These are phyloP conservation scores for Rhododendron molle DNA, from an alignment of 148 eudicot species.

Conservation along the genomic window DNA sequence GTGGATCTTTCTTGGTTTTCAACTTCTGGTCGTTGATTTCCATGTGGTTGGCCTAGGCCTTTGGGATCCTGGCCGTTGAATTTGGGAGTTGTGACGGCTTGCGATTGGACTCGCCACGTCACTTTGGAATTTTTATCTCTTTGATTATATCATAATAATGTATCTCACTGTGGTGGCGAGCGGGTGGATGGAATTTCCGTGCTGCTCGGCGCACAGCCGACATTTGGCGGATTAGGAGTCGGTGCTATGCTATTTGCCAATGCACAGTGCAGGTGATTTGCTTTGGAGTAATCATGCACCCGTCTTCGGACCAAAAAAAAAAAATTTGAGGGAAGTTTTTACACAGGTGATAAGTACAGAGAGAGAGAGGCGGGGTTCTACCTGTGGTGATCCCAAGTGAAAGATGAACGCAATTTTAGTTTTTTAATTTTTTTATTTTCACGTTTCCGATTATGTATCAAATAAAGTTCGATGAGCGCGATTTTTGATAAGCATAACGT, in stretches of 20 bases:
- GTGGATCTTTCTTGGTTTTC: background rate
- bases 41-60: background rate
- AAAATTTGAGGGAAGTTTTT: too few species aligned
- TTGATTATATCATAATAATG: background rate
- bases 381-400: too few species aligned
- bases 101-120: constrained; percentile 3
- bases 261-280: background rate
- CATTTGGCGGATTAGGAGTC: too few species aligned
- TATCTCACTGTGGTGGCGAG: background rate
- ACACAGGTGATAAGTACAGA: too few species aligned
- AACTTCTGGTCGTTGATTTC: background rate
- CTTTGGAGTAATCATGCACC: too few species aligned
- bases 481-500: too few species aligned
- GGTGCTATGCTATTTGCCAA: too few species aligned
- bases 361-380: too few species aligned
- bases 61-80: background rate
- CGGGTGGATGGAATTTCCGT: background rate
- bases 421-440: too few species aligned
- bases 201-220: background rate
- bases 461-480: too few species aligned
- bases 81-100: background rate
- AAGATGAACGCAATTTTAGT: too few species aligned
- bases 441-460: too few species aligned
- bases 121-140: background rate
- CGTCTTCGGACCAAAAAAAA: background rate